Conservation (phyloP, 2,329 filamentous ascomycete genomes). For the Aspergillus fischeri region DNA sequence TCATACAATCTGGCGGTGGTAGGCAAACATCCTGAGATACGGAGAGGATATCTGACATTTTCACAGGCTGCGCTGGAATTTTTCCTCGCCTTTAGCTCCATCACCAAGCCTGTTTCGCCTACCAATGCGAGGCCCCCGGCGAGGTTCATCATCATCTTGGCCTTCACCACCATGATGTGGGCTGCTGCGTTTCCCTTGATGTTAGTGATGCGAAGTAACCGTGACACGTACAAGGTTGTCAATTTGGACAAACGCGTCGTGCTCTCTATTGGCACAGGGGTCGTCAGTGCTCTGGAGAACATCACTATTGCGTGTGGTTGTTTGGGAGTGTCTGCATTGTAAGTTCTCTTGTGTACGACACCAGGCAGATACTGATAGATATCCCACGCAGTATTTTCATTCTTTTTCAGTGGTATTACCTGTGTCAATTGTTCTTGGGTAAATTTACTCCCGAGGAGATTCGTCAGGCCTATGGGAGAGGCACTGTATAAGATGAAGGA, state of each 20-base stretch:
- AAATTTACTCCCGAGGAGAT: background rate
- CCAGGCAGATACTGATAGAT: background rate
- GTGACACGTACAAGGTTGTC: background rate
- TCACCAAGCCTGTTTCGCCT: conserved; percentile 1
- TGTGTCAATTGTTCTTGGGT: background rate
- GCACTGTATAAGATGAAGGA: too few relatives aligned
- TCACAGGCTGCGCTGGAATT: background rate
- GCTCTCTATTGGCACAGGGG: background rate
- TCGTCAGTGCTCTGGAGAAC: background rate
- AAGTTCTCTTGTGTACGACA: background rate
- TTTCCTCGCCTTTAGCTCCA: background rate
- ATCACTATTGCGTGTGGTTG: background rate
- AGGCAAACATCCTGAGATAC: background rate
- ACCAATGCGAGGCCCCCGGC: conserved; percentile 1
- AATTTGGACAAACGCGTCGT: background rate
- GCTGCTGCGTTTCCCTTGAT: conserved; percentile 2
- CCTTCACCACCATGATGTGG: background rate
- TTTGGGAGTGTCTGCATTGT: background rate
- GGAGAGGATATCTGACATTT: too few relatives aligned
- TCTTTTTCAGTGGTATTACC: conserved; percentile 2
- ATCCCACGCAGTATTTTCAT: background rate
- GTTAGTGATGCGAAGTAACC: background rate
- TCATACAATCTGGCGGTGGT: conserved; percentile 1
- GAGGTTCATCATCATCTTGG: background rate
- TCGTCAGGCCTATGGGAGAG: background rate